These are phyloP conservation scores for Cichorium intybus DNA, from an alignment of 140 eudicot genomes.

Conservation along the genomic window DNA sequence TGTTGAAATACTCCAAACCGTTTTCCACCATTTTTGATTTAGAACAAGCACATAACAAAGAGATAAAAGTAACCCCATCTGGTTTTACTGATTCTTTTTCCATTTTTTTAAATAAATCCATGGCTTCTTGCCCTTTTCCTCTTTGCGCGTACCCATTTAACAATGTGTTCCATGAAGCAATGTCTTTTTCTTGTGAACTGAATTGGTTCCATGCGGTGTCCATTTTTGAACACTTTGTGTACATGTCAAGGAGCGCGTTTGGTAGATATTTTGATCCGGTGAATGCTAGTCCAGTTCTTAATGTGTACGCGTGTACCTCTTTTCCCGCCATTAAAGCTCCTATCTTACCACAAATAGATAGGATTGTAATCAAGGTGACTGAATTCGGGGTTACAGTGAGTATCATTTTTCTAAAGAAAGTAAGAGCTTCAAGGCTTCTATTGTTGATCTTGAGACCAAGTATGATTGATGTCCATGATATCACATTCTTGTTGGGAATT, in stretches of 20 bases:
- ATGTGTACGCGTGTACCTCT: constrained; percentile 77
- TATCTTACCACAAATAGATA: constrained; percentile 73
- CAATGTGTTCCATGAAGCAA: constrained; percentile 75
- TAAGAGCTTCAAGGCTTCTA: constrained; percentile 63
- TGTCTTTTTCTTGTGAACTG: constrained; percentile 38
- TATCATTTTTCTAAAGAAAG: constrained; percentile 69
- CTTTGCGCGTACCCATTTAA: constrained; percentile 67
- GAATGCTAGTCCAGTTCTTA: constrained; percentile 50
- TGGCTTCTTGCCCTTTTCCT: constrained; percentile 55
- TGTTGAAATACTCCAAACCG: constrained; percentile 58
- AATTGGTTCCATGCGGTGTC: constrained; percentile 64
- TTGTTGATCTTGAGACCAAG: constrained; percentile 64
- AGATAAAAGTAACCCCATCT: constrained; percentile 62
- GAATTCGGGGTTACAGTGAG: constrained; percentile 51
- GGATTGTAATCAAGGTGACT: constrained; percentile 54
- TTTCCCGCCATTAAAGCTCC: constrained; percentile 78
- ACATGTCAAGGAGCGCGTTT: constrained; percentile 82
- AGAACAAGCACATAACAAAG: constrained; percentile 74
- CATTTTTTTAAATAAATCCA: constrained; percentile 57
- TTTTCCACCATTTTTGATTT: constrained; percentile 75
- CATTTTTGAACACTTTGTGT: constrained; percentile 71
- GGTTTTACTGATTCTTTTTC: constrained; percentile 46
- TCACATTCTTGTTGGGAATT: constrained; percentile 59
- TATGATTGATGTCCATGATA: constrained; percentile 86
- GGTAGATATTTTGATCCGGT: constrained; percentile 52